Base-by-base conservation (phyloP, 1,284 basidiomycete species). In the Trametes pubescens region DNA sequence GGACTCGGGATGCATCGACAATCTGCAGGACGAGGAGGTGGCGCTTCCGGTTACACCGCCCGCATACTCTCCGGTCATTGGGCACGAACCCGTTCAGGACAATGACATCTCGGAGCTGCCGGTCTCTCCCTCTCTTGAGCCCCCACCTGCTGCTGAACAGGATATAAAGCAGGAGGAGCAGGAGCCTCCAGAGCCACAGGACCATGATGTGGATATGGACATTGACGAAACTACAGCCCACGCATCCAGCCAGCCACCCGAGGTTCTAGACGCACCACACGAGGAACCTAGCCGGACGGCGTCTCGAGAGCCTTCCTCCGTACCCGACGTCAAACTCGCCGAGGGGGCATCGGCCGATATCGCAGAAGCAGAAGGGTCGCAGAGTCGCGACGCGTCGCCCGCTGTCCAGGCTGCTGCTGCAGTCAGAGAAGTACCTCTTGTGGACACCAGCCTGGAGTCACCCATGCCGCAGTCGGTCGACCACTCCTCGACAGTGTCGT, bases 1-100 rank as follows among this genome's bases (percentile, higher is more conserved):
- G 24, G 78, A 80, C 35, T 76, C 77, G 18, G 79, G 80, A 18
- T 72, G 66, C 65, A 79, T 82, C 56, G 72, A 68, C 29, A 73
- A 76, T 70, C 62, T 74, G 38, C 57, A 65, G 18, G 70, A 69
- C 4, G 65, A 66, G 16, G 72, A 72, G 34, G 56, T 71, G 24
- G 67, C 67, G 11, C 38, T 68, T 16, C 67, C 62, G n/a, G 62
- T 66, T 9, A 66, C 66, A 76, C 48, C 72, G 64, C 43, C 73
- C 71, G 47, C 64, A 14, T 67, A 65, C 32, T 67, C 66, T 11
- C 66, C 65, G 3, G 60, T 65, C n/a, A 59, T 53, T 10, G 40
- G 52, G 16, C 57, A 48, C 11, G 46, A 24, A 24, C 35, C 38
- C 18, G 52, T 38, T 9, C 47, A 51, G 48, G 26, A 40, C 54